Percentiles rank a stretch among this genome's conserved stretches.
These are phyloP conservation scores for Wickerhamomyces sp. DNA, from an alignment of 1,139 yeast species.

Conservation along the genomic window DNA sequence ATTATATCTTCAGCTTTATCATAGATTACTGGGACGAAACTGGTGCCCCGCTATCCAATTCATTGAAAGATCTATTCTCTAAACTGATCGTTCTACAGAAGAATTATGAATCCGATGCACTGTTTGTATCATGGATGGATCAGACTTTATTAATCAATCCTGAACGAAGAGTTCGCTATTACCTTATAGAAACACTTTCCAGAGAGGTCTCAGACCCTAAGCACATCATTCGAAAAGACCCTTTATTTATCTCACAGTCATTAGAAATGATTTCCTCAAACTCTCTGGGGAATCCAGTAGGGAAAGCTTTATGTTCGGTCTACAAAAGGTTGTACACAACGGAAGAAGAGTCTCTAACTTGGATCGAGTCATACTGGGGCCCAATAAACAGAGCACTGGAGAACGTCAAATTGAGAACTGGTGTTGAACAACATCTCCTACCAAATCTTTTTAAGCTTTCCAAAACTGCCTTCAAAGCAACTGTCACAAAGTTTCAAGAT, in stretches of 20 bases:
- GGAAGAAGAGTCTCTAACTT: conserved; percentile 19
- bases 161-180: conserved; percentile 55
- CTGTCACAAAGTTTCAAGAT: conserved; percentile 29
- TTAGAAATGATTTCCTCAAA: conserved; percentile 48
- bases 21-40: conserved; percentile 69
- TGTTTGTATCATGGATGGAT: conserved; percentile 42
- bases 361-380: conserved; percentile 41
- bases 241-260: conserved; percentile 42
- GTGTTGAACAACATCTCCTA: conserved; percentile 54
- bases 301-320: conserved; percentile 53
- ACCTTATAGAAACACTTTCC: conserved; percentile 50
- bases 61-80: conserved; percentile 53
- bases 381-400: conserved; percentile 46
- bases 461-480: conserved; percentile 35
- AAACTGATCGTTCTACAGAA: conserved; percentile 43
- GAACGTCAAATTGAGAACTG: conserved; percentile 36
- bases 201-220: conserved; percentile 36
- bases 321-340: conserved; percentile 31
- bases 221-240: conserved; percentile 37
- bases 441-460: conserved; percentile 57
- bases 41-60: conserved; percentile 65
- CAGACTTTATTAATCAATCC: conserved; percentile 38
- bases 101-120: conserved; percentile 20
- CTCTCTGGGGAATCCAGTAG: conserved; percentile 62
- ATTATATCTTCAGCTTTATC: conserved; percentile 46